Conservation (phyloP, 768 basidiomycete genomes). For the Suillus luteus region DNA sequence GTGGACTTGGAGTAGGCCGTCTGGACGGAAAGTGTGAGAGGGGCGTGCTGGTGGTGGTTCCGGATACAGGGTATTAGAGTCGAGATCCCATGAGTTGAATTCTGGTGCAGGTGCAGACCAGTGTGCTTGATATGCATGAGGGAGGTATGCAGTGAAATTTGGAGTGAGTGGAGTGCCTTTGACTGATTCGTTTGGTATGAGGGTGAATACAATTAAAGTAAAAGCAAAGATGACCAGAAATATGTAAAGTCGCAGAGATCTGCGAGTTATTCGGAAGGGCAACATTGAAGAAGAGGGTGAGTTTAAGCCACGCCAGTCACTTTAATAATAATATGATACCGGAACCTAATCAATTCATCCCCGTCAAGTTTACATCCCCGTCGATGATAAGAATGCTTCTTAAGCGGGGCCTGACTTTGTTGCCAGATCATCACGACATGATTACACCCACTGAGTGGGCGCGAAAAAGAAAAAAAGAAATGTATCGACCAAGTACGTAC, state of each 20-base stretch:
- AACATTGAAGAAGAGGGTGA: not conserved
- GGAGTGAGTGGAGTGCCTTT: not conserved
- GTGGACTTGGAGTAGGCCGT: constrained; percentile 41
- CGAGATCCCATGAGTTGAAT: not conserved
- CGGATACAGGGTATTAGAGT: not conserved
- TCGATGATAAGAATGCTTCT: no score
- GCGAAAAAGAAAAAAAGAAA: no score
- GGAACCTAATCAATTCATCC: no score
- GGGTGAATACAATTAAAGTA: not conserved
- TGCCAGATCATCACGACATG: no score
- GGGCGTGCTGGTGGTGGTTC: not conserved
- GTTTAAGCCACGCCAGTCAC: no score
- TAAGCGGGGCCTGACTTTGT: no score
- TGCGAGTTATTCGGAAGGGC: not conserved
- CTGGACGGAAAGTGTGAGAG: constrained; percentile 24
- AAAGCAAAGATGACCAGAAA: not conserved
- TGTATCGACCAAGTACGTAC: no score
- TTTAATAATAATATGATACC: no score
- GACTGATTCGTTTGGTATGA: not conserved
- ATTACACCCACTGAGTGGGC: no score
- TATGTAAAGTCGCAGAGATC: not conserved
- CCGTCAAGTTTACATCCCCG: no score
- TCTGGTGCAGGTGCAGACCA: not conserved
- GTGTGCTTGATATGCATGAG: not conserved
- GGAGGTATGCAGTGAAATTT: not conserved